Percentiles rank a stretch among this genome's conserved stretches.
Conservation (phyloP, 1,139 yeast genomes). For the Pichia kudriavzevii region DNA sequence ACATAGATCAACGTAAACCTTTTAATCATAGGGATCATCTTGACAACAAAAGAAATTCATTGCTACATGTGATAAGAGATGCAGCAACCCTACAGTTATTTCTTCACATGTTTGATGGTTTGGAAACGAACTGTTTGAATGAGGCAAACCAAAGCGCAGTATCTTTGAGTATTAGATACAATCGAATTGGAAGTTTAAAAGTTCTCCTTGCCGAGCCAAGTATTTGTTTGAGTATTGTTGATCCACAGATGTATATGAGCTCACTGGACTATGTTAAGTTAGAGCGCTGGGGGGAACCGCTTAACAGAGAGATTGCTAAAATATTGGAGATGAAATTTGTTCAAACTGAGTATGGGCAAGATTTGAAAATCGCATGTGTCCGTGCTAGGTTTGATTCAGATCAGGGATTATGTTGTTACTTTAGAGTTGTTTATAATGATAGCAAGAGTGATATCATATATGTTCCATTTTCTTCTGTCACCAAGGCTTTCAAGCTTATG, state of each 20-base stretch:
- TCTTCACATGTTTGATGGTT: constrained; percentile 30
- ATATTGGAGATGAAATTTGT: constrained; percentile 36
- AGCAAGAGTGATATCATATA: constrained; percentile 14
- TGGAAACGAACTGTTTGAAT: constrained; percentile 64
- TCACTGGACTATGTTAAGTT: constrained; percentile 46
- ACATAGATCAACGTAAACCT: constrained; percentile 23
- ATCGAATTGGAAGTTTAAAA: constrained; percentile 51
- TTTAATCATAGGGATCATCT: constrained; percentile 53
- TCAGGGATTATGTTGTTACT: constrained; percentile 33
- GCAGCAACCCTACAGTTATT: constrained; percentile 22
- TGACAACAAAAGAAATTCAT: constrained; percentile 66
- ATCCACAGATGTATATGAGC: constrained; percentile 34
- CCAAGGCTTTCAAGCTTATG: constrained; percentile 21
- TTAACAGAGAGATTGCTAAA: constrained; percentile 38
- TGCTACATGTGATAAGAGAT: constrained; percentile 58
- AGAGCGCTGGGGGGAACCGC: constrained; percentile 19
- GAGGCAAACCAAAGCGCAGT: constrained; percentile 23
- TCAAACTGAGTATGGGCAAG: constrained; percentile 25
- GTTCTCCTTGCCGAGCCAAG: constrained; percentile 39
- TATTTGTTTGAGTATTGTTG: constrained; percentile 39
- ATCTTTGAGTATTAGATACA: constrained; percentile 46
- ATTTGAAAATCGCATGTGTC: constrained; percentile 28
- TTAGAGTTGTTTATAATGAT: constrained; percentile 15
- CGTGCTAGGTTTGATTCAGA: constrained; percentile 30
- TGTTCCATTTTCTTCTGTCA: constrained; percentile 18